Conservation (phyloP, 2,329 filamentous ascomycete genomes). For the Fusarium subtropicale region DNA sequence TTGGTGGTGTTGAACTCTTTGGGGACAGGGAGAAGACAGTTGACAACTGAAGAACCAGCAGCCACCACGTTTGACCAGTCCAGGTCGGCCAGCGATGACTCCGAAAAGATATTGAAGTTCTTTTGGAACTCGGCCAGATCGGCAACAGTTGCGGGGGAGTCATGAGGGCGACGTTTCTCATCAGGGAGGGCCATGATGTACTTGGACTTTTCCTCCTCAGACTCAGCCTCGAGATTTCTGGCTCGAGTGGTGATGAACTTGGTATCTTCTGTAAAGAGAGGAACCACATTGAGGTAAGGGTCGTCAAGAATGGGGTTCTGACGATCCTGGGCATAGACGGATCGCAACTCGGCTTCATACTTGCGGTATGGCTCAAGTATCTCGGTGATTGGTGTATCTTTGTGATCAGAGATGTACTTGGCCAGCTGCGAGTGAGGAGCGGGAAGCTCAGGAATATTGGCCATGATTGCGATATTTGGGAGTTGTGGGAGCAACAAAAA, state of each 20-base stretch:
- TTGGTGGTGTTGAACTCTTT: constrained; percentile 71
- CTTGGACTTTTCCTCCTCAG: constrained; percentile 68
- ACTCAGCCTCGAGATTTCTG: constrained; percentile 68
- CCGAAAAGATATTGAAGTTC: constrained; percentile 86
- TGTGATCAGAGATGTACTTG: constrained; percentile 66
- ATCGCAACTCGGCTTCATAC: constrained; percentile 74
- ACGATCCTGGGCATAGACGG: constrained; percentile 76
- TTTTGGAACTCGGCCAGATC: constrained; percentile 77
- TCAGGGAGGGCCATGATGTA: constrained; percentile 77
- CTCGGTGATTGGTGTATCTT: constrained; percentile 64
- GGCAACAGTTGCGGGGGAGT: constrained; percentile 74
- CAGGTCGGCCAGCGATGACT: constrained; percentile 78
- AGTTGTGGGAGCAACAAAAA: background rate
- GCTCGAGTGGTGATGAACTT: constrained; percentile 70
- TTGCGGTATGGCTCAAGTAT: constrained; percentile 74
- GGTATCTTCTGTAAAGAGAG: constrained; percentile 71
- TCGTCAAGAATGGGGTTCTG: constrained; percentile 67
- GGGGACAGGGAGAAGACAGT: constrained; percentile 79
- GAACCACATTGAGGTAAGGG: constrained; percentile 71
- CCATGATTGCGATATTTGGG: constrained; percentile 44
- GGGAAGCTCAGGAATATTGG: constrained; percentile 59
- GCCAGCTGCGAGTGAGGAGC: constrained; percentile 59
- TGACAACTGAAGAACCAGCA: constrained; percentile 84
- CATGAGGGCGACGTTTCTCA: constrained; percentile 70
- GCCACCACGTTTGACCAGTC: constrained; percentile 87